Percentiles rank a stretch among this genome's conserved stretches.
phyloP scores from a whole-genome alignment of 768 basidiomycete genomes.

The Mycena rosella region DNA sequence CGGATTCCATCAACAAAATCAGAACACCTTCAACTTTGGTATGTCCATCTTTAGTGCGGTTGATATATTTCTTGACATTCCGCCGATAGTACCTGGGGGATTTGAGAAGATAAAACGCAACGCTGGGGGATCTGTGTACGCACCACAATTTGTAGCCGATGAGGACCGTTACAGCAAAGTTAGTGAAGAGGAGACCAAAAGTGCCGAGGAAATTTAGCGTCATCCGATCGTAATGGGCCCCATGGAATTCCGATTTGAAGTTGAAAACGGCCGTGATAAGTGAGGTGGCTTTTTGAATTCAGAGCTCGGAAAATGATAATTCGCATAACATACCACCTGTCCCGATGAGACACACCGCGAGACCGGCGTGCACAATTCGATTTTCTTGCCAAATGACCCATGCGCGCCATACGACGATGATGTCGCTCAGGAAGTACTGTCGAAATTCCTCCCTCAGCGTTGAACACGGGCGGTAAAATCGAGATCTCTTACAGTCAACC shows the following conservation, averaged over 20 bases:
- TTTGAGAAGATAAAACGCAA: background rate
- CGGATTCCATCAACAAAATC: slow-evolving; percentile 37
- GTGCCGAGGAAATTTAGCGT: slow-evolving; percentile 36
- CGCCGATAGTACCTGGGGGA: slow-evolving; percentile 34
- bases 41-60: background rate
- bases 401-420: slow-evolving; percentile 38
- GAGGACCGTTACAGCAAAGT: slow-evolving; percentile 30
- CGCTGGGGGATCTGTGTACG: background rate
- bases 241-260: slow-evolving; percentile 28
- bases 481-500: slow-evolving; percentile 12
- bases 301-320: background rate
- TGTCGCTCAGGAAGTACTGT: slow-evolving; percentile 37
- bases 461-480: background rate
- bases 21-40: slow-evolving; percentile 33
- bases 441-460: background rate
- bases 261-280: slow-evolving; percentile 34
- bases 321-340: slow-evolving; percentile 34
- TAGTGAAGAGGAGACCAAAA: slow-evolving; percentile 32
- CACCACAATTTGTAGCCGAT: slow-evolving; percentile 38
- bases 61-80: slow-evolving; percentile 34
- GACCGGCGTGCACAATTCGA: slow-evolving; percentile 23
- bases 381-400: slow-evolving; percentile 37
- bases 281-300: slow-evolving; percentile 16
- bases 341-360: slow-evolving; percentile 30
- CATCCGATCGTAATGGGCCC: background rate